Evolutionary conservation across 306 rosid species (phyloP).

Genomic region (Medicago truncatula): DNA sequence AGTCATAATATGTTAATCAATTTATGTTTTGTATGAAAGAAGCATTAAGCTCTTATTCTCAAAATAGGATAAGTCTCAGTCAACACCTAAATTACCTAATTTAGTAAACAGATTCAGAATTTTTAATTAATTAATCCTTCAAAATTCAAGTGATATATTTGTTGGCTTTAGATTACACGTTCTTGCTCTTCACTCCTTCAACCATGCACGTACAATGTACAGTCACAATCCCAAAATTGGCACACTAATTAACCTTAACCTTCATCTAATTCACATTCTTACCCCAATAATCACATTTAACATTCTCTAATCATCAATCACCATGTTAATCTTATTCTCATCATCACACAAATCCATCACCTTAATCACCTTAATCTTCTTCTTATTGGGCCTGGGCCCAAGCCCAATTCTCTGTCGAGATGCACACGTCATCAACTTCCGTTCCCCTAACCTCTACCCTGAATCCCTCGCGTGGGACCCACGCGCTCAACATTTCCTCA

Average conservation of each 20-base stretch:
- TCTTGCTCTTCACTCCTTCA: background rate
- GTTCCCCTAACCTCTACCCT: slow-evolving; percentile 66
- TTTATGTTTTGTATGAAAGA: too few relatives aligned
- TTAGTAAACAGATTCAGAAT: slow-evolving; percentile 3
- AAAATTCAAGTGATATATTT: background rate
- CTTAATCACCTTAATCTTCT: background rate
- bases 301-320: background rate
- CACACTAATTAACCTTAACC: background rate
- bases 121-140: background rate
- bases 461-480: slow-evolving; percentile 78
- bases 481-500: slow-evolving; percentile 72
- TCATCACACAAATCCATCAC: slow-evolving; percentile 8
- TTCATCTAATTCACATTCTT: background rate
- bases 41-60: too few relatives aligned
- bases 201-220: background rate
- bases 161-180: background rate
- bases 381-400: slow-evolving; percentile 4
- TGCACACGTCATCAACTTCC: slow-evolving; percentile 71
- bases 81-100: slow-evolving; percentile 24
- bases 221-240: background rate
- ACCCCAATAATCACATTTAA: background rate
- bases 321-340: slow-evolving; percentile 36
- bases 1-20: background rate
- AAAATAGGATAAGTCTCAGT: background rate
- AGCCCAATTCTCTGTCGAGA: slow-evolving; percentile 43